Evolutionary conservation across 257 asterid genomes (phyloP).

Genomic region (Ajuga chamaepitys): DNA sequence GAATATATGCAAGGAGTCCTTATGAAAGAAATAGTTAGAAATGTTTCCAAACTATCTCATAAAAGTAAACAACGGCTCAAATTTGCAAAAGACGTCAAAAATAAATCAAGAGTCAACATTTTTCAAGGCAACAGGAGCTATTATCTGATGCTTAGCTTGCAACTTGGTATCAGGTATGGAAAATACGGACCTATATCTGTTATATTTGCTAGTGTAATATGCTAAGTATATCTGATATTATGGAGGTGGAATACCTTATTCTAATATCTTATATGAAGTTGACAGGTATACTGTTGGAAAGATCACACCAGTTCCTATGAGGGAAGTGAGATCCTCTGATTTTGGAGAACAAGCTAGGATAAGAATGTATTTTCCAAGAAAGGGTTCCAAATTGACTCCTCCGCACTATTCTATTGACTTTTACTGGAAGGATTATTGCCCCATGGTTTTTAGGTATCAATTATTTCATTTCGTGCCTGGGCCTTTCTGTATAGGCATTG

Average conservation of each 20-base stretch:
- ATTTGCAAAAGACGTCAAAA: slow-evolving; percentile 51
- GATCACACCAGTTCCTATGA: slow-evolving; percentile 88
- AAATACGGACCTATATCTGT: background rate
- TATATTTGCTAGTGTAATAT: background rate
- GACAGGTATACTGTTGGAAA: slow-evolving; percentile 95
- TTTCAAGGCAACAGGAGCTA: slow-evolving; percentile 66
- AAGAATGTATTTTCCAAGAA: slow-evolving; percentile 81
- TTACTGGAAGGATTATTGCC: slow-evolving; percentile 96
- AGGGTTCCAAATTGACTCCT: slow-evolving; percentile 89
- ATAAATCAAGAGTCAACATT: slow-evolving; percentile 39
- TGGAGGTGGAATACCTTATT: slow-evolving; percentile 21
- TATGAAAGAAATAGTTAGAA: slow-evolving; percentile 61
- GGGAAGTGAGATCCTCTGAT: slow-evolving; percentile 87
- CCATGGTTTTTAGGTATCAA: slow-evolving; percentile 94
- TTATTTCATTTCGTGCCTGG: slow-evolving; percentile 6
- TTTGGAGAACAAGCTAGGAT: slow-evolving; percentile 86
- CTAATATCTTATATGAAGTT: slow-evolving; percentile 40
- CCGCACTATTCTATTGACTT: slow-evolving; percentile 75
- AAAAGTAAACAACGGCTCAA: slow-evolving; percentile 48
- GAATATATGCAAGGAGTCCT: slow-evolving; percentile 98
- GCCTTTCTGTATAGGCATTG: background rate
- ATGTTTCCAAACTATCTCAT: slow-evolving; percentile 36
- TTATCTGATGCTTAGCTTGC: slow-evolving; percentile 87
- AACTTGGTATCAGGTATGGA: slow-evolving; percentile 87
- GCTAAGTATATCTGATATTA: background rate